These are phyloP conservation scores for Stagonosporopsis cucurbitacearum DNA, from an alignment of 2,329 filamentous ascomycete species.

Conservation along the genomic window DNA sequence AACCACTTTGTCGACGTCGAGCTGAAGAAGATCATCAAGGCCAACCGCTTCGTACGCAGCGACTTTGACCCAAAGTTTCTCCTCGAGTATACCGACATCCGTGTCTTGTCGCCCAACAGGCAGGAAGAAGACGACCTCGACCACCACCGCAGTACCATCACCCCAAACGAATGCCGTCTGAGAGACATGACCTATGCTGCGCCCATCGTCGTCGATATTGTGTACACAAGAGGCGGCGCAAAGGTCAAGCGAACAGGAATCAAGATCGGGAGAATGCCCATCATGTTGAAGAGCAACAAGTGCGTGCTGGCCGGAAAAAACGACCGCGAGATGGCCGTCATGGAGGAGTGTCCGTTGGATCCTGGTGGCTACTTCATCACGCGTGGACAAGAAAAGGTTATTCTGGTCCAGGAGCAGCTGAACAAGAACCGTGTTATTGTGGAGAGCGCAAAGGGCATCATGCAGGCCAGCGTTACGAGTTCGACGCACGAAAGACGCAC, in stretches of 20 bases:
- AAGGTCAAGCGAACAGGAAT: slow-evolving; percentile 75
- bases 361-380: slow-evolving; percentile 98
- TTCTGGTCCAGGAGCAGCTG: slow-evolving; percentile 95
- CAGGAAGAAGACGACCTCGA: slow-evolving; percentile 72
- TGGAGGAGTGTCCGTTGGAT: slow-evolving; percentile 95
- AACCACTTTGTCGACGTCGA: slow-evolving; percentile 98
- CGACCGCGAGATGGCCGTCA: slow-evolving; percentile 84
- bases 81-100: slow-evolving; percentile 89
- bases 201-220: slow-evolving; percentile 90
- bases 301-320: slow-evolving; percentile 85
- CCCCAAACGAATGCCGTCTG: slow-evolving; percentile 93
- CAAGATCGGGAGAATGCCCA: slow-evolving; percentile 86
- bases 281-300: slow-evolving; percentile 96
- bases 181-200: slow-evolving; percentile 98
- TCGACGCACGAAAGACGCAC: slow-evolving; percentile 98
- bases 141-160: slow-evolving; percentile 63
- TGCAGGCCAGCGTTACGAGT: slow-evolving; percentile 89
- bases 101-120: slow-evolving; percentile 81
- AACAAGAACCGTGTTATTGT: slow-evolving; percentile 99
- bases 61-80: slow-evolving; percentile 93
- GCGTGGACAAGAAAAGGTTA: slow-evolving; percentile 97
- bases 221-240: slow-evolving; percentile 82
- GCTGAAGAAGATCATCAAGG: slow-evolving; percentile 93
- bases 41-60: slow-evolving; percentile 86
- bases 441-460: slow-evolving; percentile 91